phyloP scores from a whole-genome alignment of 148 eudicot genomes.

The Cornus controversa region DNA sequence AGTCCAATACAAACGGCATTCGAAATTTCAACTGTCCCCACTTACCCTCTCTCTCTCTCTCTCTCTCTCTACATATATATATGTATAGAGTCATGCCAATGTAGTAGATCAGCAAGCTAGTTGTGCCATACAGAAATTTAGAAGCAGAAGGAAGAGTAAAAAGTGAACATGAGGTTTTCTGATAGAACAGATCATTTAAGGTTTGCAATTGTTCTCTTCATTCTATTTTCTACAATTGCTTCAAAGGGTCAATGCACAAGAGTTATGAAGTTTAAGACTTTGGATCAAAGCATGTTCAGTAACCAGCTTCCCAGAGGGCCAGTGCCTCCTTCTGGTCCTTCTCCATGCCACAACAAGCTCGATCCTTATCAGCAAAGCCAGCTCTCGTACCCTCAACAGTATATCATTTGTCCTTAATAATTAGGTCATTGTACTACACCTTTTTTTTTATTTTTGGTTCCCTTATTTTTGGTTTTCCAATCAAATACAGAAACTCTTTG shows the following conservation, averaged over 20 bases:
- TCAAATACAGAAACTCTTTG: too few relatives aligned
- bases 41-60: not conserved
- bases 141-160: not conserved
- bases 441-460: not conserved
- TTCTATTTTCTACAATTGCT: conserved; percentile 6
- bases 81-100: not conserved
- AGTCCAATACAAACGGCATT: conserved; percentile 7
- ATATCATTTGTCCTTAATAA: conserved; percentile 26
- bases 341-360: conserved; percentile 44
- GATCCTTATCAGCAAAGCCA: conserved; percentile 22
- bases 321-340: conserved; percentile 55
- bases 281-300: conserved; percentile 14
- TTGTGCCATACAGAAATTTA: too few relatives aligned
- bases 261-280: conserved; percentile 2
- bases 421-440: too few relatives aligned
- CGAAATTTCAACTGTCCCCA: not conserved
- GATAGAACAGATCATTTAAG: not conserved
- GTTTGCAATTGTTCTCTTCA: conserved; percentile 8
- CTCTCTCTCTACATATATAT: not conserved
- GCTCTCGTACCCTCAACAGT: not conserved
- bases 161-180: not conserved
- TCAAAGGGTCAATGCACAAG: conserved; percentile 23
- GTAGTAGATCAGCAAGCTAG: too few relatives aligned
- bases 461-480: too few relatives aligned
- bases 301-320: conserved; percentile 42